A percentile compares a stretch with the other conserved stretches of the same genome.
phyloP scores from a whole-genome alignment of 2,329 filamentous ascomycete species.

The Calonectria pseudoreteaudii region DNA sequence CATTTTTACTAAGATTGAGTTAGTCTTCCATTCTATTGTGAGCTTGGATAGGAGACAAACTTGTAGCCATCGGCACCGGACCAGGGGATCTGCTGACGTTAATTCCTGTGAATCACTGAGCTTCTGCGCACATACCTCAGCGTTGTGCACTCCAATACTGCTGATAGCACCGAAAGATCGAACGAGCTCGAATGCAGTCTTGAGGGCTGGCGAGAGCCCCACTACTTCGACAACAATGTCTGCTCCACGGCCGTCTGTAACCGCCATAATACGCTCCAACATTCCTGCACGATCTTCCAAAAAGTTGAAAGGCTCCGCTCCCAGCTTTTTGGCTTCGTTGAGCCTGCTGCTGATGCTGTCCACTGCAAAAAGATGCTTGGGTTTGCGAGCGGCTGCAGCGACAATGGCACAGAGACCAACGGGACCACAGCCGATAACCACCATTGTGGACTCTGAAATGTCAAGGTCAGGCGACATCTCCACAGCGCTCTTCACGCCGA shows the following conservation, averaged over 20 bases:
- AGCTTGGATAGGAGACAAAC: conserved; percentile 48
- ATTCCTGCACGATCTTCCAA: conserved; percentile 73
- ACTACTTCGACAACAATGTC: conserved; percentile 90
- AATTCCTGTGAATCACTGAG: neutral
- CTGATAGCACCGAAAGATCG: conserved; percentile 80
- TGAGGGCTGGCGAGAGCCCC: conserved; percentile 75
- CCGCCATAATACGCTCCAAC: conserved; percentile 75
- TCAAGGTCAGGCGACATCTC: conserved; percentile 61
- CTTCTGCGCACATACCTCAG: conserved; percentile 63
- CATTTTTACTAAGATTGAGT: conserved; percentile 69
- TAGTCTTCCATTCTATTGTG: conserved; percentile 36
- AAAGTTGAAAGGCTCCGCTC: conserved; percentile 88
- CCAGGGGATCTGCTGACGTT: conserved; percentile 69
- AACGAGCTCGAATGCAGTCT: conserved; percentile 77
- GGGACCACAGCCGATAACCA: conserved; percentile 87
- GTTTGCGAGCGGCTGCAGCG: conserved; percentile 78
- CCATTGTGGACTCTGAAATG: conserved; percentile 70
- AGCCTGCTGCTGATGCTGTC: conserved; percentile 83
- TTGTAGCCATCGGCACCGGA: conserved; percentile 71
- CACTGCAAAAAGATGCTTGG: conserved; percentile 81
- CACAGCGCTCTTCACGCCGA: conserved; percentile 84
- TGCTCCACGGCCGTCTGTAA: conserved; percentile 84
- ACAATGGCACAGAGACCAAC: conserved; percentile 88
- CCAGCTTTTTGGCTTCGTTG: conserved; percentile 77
- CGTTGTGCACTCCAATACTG: conserved; percentile 82